phyloP scores from a whole-genome alignment of 2,329 filamentous ascomycete species.

The Ilyonectria mors-panacis region DNA sequence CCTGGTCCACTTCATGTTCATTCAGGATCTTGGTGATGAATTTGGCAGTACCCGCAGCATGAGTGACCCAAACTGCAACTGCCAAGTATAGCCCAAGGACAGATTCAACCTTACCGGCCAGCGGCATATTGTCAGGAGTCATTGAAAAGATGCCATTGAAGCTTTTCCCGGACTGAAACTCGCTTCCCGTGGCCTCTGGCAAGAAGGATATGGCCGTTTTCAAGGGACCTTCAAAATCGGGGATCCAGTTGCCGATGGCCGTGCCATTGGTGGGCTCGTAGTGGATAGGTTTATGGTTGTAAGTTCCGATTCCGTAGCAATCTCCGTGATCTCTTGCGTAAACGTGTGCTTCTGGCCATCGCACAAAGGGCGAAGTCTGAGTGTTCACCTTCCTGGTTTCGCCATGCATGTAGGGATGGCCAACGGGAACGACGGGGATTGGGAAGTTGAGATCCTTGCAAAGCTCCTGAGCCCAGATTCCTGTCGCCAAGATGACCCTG shows the following conservation, averaged over 20 bases:
- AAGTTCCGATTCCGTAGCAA: slow-evolving; percentile 41
- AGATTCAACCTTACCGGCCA: slow-evolving; percentile 31
- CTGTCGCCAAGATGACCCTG: slow-evolving; percentile 44
- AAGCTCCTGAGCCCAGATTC: slow-evolving; percentile 44
- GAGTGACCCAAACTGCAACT: slow-evolving; percentile 44
- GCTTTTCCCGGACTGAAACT: slow-evolving; percentile 25
- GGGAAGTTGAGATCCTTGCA: slow-evolving; percentile 33
- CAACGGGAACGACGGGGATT: slow-evolving; percentile 41
- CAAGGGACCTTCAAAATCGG: slow-evolving; percentile 35
- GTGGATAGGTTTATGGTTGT: slow-evolving; percentile 37
- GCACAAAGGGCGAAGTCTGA: slow-evolving; percentile 30
- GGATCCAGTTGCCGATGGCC: slow-evolving; percentile 38
- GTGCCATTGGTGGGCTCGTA: slow-evolving; percentile 25
- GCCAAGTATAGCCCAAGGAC: slow-evolving; percentile 32
- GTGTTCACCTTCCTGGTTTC: neutral
- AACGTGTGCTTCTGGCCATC: slow-evolving; percentile 43
- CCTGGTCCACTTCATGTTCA: slow-evolving; percentile 27
- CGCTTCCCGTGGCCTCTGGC: slow-evolving; percentile 17
- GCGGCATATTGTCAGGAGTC: slow-evolving; percentile 47
- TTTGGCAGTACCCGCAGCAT: slow-evolving; percentile 39
- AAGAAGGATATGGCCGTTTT: slow-evolving; percentile 28
- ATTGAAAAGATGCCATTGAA: slow-evolving; percentile 48
- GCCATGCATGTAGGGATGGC: slow-evolving; percentile 42
- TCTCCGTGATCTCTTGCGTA: slow-evolving; percentile 43
- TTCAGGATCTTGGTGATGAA: slow-evolving; percentile 34